These are phyloP conservation scores for Prosopis cineraria DNA, from an alignment of 306 rosid genomes.

Conservation along the genomic window DNA sequence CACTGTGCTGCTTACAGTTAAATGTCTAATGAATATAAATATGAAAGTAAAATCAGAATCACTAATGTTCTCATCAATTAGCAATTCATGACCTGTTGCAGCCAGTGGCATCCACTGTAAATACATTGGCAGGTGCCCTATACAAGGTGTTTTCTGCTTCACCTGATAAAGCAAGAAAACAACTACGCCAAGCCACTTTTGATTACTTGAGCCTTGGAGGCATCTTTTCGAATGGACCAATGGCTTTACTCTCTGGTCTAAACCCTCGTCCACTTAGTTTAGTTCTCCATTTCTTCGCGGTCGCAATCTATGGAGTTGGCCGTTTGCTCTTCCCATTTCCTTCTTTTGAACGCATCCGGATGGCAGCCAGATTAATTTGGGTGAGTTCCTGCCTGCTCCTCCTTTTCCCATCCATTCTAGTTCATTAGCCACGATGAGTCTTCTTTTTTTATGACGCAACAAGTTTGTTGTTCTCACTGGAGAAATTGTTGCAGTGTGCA, in stretches of 20 bases:
- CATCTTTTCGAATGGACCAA: conserved; percentile 50
- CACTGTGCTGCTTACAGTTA: background rate
- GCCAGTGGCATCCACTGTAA: conserved; percentile 66
- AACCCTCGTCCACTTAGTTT: conserved; percentile 61
- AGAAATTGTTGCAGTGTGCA: conserved; percentile 43
- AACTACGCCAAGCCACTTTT: conserved; percentile 62
- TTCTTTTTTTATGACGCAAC: background rate
- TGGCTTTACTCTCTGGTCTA: conserved; percentile 63
- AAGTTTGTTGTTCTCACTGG: conserved; percentile 6
- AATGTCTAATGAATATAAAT: background rate
- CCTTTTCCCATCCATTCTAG: background rate
- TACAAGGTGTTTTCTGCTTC: conserved; percentile 56
- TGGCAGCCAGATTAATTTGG: conserved; percentile 59
- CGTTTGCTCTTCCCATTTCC: conserved; percentile 71
- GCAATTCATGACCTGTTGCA: conserved; percentile 32
- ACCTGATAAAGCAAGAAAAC: conserved; percentile 49
- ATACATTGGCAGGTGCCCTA: conserved; percentile 62
- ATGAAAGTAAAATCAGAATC: background rate
- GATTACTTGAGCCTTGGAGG: conserved; percentile 62
- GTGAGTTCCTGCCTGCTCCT: conserved; percentile 41
- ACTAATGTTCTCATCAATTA: background rate
- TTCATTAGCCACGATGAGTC: background rate
- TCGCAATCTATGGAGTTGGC: conserved; percentile 66
- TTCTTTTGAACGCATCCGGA: conserved; percentile 55
- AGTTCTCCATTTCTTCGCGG: conserved; percentile 71